Base-by-base conservation (phyloP, 2,329 filamentous ascomycete genomes). In the Remersonia thermophila region DNA sequence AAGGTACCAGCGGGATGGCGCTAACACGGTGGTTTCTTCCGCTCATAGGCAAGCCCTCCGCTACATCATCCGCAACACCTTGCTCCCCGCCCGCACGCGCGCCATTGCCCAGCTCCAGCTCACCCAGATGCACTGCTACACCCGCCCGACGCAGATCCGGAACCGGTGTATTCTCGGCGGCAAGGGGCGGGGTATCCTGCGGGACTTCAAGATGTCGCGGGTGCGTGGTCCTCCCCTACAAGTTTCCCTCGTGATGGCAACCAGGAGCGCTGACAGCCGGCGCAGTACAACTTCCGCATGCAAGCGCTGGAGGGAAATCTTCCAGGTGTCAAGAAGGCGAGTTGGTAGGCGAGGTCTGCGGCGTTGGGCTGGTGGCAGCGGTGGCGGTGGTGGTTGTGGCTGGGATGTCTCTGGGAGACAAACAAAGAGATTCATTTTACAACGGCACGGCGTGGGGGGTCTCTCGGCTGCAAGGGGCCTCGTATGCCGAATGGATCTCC, bases 41-140 rank as follows among this genome's bases (percentile, higher is more conserved):
- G 3, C 3, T 1, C 11, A 40, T 44, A 93, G 89, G 61, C 87
- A 96, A 82, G 89, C 83, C 12, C 76, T 91, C 28, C 80, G 83
- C 51, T 95, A 95, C 65, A 80, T 94, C 45, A 84, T 94, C 57
- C 85, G 83, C 59, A 98, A 98, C 61, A 91, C 85, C 23, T 80
- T 79, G 1, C 78, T 98, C 3, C 77, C 87, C 2, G 69, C 77
- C 38, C 76, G 87, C 53, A 77, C 82, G 35, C 83, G 93, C 52
- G 85, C 84, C 43, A 83, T 93, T 58, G 91, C 91, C 29, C 89
- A 96, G 66, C 74, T 98, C 38, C 80, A 96, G 63, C 69, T 98
- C 47, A 77, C 81, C 3, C 81, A 93, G 63, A 95, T 96, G 89
- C 87, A 95, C 66, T 78, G 76, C 67, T 96, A 96, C 63, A 96